These are phyloP conservation scores for Pachysolen tannophilus DNA, from an alignment of 805 yeast genomes.

Conservation along the genomic window DNA sequence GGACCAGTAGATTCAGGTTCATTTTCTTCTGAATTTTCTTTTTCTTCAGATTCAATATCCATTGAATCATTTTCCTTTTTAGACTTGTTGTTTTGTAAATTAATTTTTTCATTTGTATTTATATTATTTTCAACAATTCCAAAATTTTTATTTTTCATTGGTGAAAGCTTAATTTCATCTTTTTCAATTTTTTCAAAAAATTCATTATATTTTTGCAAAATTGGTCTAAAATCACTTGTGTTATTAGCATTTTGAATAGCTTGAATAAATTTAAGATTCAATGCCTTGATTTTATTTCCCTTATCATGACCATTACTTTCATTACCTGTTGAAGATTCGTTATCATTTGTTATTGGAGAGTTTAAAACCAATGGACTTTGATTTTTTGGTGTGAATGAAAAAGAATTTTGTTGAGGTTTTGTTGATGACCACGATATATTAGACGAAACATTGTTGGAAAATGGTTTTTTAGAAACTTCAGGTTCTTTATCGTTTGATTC, in stretches of 20 bases:
- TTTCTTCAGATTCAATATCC: conserved; percentile 1
- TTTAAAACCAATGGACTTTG: conserved; percentile 9
- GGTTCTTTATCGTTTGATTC: background rate
- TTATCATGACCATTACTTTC: too few species aligned
- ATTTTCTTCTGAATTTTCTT: conserved; percentile 4
- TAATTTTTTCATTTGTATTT: conserved; percentile 10
- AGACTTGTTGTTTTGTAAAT: conserved; percentile 2
- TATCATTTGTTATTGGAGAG: conserved; percentile 2
- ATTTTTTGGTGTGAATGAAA: conserved; percentile 6
- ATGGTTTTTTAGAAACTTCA: too few species aligned
- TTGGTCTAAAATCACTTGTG: conserved; percentile 45
- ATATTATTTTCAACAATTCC: conserved; percentile 18
- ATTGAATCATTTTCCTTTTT: conserved; percentile 1
- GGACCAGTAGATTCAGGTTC: conserved; percentile 40
- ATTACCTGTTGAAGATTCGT: too few species aligned
- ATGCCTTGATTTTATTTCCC: conserved; percentile 49
- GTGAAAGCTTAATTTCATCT: conserved; percentile 15
- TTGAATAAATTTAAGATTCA: conserved; percentile 51
- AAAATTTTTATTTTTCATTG: conserved; percentile 16
- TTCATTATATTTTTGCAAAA: conserved; percentile 49
- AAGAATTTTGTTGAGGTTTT: too few species aligned
- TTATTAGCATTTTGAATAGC: conserved; percentile 39
- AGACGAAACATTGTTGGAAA: too few species aligned
- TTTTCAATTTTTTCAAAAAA: conserved; percentile 35
- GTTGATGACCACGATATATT: too few species aligned